Base-by-base conservation (phyloP, 1,139 yeast genomes). In the Geotrichum aggregatum region DNA sequence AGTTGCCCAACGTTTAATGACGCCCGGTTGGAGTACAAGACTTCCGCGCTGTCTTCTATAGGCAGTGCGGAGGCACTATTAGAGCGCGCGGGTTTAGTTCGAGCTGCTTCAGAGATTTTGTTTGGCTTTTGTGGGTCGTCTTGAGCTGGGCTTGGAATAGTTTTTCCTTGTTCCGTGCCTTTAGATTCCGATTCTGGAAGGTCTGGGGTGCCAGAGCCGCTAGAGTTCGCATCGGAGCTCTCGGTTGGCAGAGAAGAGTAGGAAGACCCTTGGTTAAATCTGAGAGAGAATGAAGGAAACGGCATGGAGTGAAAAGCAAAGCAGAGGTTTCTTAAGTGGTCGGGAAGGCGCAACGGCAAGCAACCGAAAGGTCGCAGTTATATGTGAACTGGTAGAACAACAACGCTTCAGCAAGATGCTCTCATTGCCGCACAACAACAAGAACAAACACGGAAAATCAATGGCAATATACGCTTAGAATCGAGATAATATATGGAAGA, bases 1-100 rank as follows among this genome's bases (percentile, higher is more conserved):
- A 81, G 61, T 56, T 82, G 83, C 1, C 88, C 89, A 1, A 82
- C 76, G 53, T 75, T 75, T 44, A 80, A 71, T 13, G 76, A 60
- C 6, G 74, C 66, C 36, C 66, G 68, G 49, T 70, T 66, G 49
- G 72, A 67, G 61, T 71, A 76, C 7, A 76, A 61, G n/a, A 72
- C 16, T 28, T 44, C 35, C 14, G 28, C 28, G 3, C 28, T 10
- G 5, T 18, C 28, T 31, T 43, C 39, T 4, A 13, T 19, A 1
- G 5, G 39, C 13, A 19, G 22, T 10, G 24, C 13, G 14, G 22
- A 36, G 14, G 30, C 8, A 14, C n/a, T 5, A 14, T 28, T 18
- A 3, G 22, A n/a, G 19, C 6, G 44, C 6, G 14, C 10, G 2
- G 19, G 26, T 13, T 40, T 30, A 5, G 11, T 11, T 14, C 31